Evolutionary conservation across 1,139 yeast species (phyloP).

Genomic region (Suhomyces maxii): DNA sequence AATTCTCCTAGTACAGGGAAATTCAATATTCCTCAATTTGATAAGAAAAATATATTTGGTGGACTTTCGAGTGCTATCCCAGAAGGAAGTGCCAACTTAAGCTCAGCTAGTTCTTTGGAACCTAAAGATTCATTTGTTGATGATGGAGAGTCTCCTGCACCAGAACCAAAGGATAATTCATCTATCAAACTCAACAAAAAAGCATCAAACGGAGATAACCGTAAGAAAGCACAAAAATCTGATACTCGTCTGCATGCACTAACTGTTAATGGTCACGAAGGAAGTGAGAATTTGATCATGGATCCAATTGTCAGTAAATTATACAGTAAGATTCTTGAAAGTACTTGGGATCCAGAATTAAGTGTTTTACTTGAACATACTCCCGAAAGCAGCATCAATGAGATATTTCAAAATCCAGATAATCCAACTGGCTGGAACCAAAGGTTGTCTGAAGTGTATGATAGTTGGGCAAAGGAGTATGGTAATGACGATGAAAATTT

Average conservation of each 20-base stretch:
- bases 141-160: background rate
- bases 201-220: background rate
- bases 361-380: constrained; percentile 57
- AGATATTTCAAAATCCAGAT: constrained; percentile 68
- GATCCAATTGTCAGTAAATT: constrained; percentile 56
- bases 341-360: constrained; percentile 79
- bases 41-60: constrained; percentile 38
- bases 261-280: background rate
- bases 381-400: constrained; percentile 73
- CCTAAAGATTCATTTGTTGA: constrained; percentile 8
- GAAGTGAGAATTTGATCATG: constrained; percentile 22
- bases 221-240: background rate
- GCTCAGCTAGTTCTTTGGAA: background rate
- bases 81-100: background rate
- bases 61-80: constrained; percentile 38
- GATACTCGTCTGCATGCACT: background rate
- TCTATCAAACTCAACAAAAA: background rate
- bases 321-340: constrained; percentile 62
- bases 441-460: constrained; percentile 22
- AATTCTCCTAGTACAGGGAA: constrained; percentile 11
- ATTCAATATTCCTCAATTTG: constrained; percentile 41
- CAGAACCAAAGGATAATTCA: background rate
- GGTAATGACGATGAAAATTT: constrained; percentile 43
- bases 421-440: constrained; percentile 57
- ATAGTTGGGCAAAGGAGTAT: constrained; percentile 14